Evolutionary conservation across 2,329 filamentous ascomycete species (phyloP).

Genomic region (Aspergillus transmontanensis): DNA sequence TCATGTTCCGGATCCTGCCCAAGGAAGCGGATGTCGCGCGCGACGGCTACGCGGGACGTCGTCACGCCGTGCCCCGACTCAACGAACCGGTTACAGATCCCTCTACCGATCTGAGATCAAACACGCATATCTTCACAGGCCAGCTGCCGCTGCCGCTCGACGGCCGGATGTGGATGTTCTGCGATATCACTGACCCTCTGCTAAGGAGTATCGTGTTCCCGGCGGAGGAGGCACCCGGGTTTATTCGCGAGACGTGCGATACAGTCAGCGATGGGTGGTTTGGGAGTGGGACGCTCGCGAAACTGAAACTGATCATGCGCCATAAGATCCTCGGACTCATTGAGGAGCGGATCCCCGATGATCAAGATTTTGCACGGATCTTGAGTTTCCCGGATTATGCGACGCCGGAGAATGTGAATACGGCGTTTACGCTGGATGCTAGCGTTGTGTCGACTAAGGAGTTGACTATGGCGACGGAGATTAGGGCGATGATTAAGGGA

Average conservation of each 20-base stretch:
- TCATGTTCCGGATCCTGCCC: constrained; percentile 74
- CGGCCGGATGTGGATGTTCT: constrained; percentile 91
- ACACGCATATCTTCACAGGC: constrained; percentile 78
- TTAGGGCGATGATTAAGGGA: constrained; percentile 37
- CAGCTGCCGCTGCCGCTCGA: constrained; percentile 68
- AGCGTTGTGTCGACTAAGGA: constrained; percentile 24
- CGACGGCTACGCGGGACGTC: constrained; percentile 32
- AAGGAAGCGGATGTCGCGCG: constrained; percentile 36
- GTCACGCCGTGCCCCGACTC: constrained; percentile 30
- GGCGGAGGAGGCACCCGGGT: constrained; percentile 54
- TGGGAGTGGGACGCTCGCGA: constrained; percentile 76
- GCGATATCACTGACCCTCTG: constrained; percentile 83
- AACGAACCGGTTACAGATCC: constrained; percentile 14
- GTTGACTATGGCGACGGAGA: constrained; percentile 37
- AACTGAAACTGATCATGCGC: constrained; percentile 84
- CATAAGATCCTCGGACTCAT: constrained; percentile 75
- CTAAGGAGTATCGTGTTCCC: constrained; percentile 67
- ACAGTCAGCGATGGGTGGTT: constrained; percentile 76
- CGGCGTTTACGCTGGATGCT: constrained; percentile 30
- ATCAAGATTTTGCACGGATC: constrained; percentile 40
- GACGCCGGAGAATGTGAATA: constrained; percentile 21
- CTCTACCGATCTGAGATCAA: constrained; percentile 9
- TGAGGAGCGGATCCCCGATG: constrained; percentile 34
- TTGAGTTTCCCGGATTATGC: constrained; percentile 42
- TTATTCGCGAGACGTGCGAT: constrained; percentile 63